Evolutionary conservation across 352 stramenopile species (phyloP), one percentile per base, ranked within the genome.

Genomic region (Plasmopara halstedii): DNA sequence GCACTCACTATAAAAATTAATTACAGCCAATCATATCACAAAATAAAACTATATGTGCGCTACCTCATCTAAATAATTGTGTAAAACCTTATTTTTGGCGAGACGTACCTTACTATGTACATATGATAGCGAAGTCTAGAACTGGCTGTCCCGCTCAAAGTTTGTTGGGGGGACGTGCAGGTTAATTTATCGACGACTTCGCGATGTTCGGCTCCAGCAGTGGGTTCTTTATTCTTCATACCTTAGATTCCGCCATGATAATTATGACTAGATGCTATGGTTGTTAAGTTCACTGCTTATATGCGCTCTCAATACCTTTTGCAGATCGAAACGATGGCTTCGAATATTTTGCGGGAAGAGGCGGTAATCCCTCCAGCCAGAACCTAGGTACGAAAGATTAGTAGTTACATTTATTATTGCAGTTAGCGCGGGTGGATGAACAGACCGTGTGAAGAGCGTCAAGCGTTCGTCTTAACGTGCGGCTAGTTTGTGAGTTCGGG

Each of bases 1-100:
- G 70, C 67, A 57, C 64, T 73, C 60, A 83, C 46, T 90, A 90
- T 87, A 14, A 2, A 20, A 2, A n/a, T 17, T 27, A 38, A 4
- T n/a, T n/a, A 19, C 17, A 77, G 58, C 66, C 68, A 82, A 82
- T 85, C 73, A 73, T 17, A 46, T 20, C 25, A 10, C 11, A 10
- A 29, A 11, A 11, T 11, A 10, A 10, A 10, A 29, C 11, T 29
- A 29, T 10, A 4, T 29, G 2, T 10, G 25, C 25, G 11, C 11
- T 4, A 29, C 3, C 2, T 11, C 1, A 29, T 29, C 25, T 10
- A 10, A 29, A 2, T 11, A 11, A 4, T 11, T 6, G 25, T 29
- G 25, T 29, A 29, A 6, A 11, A 29, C 25, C 25, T 29, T 29
- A 29, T 29, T 29, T 29, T 29, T 13, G 8, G 11, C n/a, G 10